Base-by-base conservation (phyloP, 805 yeast species). In the Kodamaea fukazawae region DNA sequence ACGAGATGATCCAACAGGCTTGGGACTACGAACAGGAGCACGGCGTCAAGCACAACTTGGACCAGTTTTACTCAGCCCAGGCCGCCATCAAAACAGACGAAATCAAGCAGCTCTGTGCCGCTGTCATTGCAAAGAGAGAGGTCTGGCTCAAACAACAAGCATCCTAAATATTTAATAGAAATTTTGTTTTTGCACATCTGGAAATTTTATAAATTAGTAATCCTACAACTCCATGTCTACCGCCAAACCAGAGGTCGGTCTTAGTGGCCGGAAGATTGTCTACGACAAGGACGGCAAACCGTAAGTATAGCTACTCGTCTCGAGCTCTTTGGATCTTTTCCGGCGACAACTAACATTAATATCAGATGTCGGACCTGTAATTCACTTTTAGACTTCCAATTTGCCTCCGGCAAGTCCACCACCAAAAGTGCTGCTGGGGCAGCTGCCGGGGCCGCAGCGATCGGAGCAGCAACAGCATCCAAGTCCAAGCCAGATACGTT, bases 231-330 rank as follows among this genome's bases (percentile, higher is more conserved):
- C 23, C 5, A 36, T 36, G 40, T 25, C 40, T 18, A 26, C 38
- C 8, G 34, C 30, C 27, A 56, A 48, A 48, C 81, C 83, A 0
- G 70, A 50, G 9, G 49, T 70, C 35, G 87, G 87, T 0, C 67
- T 75, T 2, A 57, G 75, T 15, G 95, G 95, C 0, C 70, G 83
- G 34, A 78, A 76, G 49, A 82, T 88, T 43, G 62, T 87, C 15
- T 79, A 86, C 42, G 96, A 86, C 55, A 81, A 86, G 57, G 83
- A 91, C 61, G 98, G 98, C 1, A 90, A 87, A 61, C 97, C 97
- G 89, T 86, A 70, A 58, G 93, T 78, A 44, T 7, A 9, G 16
- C 16, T 16, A 27, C n/a, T 6, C 12, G 29, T 25, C 41, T 16
- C 5, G 16, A 10, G 4, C 25, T 14, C 18, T 5, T 6, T 8